Evolutionary conservation across 148 eudicot species (phyloP), one percentile per base, ranked within the genome.

Genomic region (Rhododendron ovatum): DNA sequence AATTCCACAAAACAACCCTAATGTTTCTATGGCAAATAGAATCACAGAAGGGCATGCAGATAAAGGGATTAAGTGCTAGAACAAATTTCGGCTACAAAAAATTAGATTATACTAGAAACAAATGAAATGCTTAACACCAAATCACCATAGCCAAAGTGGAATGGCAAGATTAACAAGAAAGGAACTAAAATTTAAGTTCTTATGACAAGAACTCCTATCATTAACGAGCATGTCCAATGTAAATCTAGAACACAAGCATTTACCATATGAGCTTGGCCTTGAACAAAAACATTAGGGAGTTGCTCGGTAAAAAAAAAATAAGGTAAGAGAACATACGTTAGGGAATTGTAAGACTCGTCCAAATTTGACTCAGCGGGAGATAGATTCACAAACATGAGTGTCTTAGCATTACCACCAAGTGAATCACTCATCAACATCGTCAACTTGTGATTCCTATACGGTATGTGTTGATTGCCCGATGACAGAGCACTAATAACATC

Each of bases 341-440:
- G 89, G 50, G 99, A 98, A 88, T 98, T 98, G 93, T 94, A 91
- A 14, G 96, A 92, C 90, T 98, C 99, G 8, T 98, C 99, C 89
- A 98, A 88, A 89, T 98, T 98, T 80, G 99, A 98, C 85, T 93
- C 94, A 9, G 98, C 99, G 0, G 99, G 98, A 83, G 99, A 98
- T 35, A 95, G 90, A 74, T 98, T 98, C 9, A 98, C 99, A 80
- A 98, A 98, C 99, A 98, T 98, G 57, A 98, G 88, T 12, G 99
- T 98, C 88, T 98, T 98, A 22, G 99, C 98, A 88, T 98, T 98
- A 24, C 99, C 99, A 41, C 99, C 99, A 61, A 98, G 92, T 28
- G 99, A 98, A 91, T 98, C 99, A 81, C 98, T 95, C 99, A 98
- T 98, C 82, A 98, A 89, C 99, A 98, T 98, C 18, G 99, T 98